A percentile compares a stretch with the other conserved stretches of the same genome.
These are phyloP conservation scores for Psilocybe cubensis DNA, from an alignment of 768 basidiomycete species.

Conservation along the genomic window DNA sequence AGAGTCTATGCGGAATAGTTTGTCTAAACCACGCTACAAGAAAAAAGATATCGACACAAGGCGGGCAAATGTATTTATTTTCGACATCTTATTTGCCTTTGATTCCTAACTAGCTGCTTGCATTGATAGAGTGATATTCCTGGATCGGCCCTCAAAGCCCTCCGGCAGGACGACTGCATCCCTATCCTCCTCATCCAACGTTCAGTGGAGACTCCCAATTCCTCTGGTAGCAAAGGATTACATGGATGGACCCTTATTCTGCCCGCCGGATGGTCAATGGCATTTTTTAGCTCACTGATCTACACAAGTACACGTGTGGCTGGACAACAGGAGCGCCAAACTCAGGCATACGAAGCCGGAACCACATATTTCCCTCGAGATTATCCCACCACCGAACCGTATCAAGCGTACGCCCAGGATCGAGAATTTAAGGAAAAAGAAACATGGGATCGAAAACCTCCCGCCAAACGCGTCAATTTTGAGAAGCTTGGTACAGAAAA, in stretches of 20 bases:
- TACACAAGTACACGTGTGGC: slow-evolving; percentile 85
- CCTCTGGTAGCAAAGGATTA: slow-evolving; percentile 44
- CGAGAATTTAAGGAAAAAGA: slow-evolving; percentile 57
- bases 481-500: slow-evolving; percentile 63
- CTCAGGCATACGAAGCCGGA: slow-evolving; percentile 85
- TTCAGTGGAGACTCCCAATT: slow-evolving; percentile 50
- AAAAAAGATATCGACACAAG: slow-evolving; percentile 90
- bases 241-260: slow-evolving; percentile 90
- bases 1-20: slow-evolving; percentile 46
- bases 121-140: slow-evolving; percentile 69
- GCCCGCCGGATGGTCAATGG: slow-evolving; percentile 90
- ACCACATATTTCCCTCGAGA: slow-evolving; percentile 80
- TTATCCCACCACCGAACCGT: slow-evolving; percentile 63
- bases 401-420: slow-evolving; percentile 48
- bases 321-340: slow-evolving; percentile 82
- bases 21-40: slow-evolving; percentile 69
- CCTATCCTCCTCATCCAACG: slow-evolving; percentile 85
- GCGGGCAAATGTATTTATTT: slow-evolving; percentile 60
- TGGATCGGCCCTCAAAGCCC: slow-evolving; percentile 68
- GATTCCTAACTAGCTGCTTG: neutral
- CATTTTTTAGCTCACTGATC: slow-evolving; percentile 82
- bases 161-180: slow-evolving; percentile 79
- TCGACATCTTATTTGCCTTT: neutral
- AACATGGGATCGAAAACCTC: slow-evolving; percentile 81
- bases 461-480: slow-evolving; percentile 84